These are phyloP conservation scores for Aspergillus terreus DNA, from an alignment of 2,329 filamentous ascomycete genomes.

Conservation along the genomic window DNA sequence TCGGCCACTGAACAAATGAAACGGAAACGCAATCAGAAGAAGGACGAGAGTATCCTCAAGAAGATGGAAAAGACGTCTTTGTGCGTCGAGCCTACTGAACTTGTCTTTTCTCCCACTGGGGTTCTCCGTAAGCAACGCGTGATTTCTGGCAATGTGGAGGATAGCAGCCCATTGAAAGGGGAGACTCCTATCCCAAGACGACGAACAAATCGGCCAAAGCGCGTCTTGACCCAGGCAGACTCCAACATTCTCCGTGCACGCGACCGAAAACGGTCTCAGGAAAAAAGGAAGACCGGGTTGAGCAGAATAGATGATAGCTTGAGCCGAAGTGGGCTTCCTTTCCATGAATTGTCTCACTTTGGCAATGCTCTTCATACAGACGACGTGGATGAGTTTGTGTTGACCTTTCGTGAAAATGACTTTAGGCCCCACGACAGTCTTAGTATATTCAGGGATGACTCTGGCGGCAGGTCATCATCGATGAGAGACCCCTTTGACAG, in stretches of 20 bases:
- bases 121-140: conserved; percentile 40
- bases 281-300: conserved; percentile 13
- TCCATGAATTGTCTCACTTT: neutral
- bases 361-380: neutral
- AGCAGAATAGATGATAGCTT: conserved; percentile 3
- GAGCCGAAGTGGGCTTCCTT: conserved; percentile 2
- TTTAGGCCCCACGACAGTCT: neutral
- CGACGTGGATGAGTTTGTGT: neutral
- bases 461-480: neutral
- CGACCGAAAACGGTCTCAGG: conserved; percentile 20
- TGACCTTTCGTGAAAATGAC: neutral
- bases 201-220: conserved; percentile 28
- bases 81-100: conserved; percentile 44
- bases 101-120: conserved; percentile 45
- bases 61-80: conserved; percentile 45
- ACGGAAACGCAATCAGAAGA: conserved; percentile 50
- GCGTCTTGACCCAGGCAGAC: conserved; percentile 29
- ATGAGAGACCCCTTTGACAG: neutral
- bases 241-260: conserved; percentile 29
- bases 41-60: conserved; percentile 43
- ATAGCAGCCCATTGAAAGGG: conserved; percentile 44
- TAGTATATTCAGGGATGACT: neutral
- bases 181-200: conserved; percentile 41
- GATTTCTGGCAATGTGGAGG: conserved; percentile 48
- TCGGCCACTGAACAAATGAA: conserved; percentile 48